A percentile compares a stretch with the other conserved stretches of the same genome.
Conservation (phyloP, 768 basidiomycete genomes). For the Suillus paluster region DNA sequence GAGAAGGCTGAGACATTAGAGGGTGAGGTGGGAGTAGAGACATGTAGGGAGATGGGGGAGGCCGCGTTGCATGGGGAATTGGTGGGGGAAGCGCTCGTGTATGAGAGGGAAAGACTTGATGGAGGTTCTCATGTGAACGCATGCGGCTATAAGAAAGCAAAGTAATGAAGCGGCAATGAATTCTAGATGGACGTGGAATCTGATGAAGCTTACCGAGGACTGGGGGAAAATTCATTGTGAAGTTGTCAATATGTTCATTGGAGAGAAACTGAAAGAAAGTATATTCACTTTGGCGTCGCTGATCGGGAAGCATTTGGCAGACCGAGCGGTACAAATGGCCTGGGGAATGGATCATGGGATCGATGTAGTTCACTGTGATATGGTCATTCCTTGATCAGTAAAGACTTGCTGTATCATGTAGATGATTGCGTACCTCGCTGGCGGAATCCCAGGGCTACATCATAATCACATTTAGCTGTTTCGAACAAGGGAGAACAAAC, state of each 20-base stretch:
- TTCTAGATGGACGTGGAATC: slow-evolving; percentile 6
- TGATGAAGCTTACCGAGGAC: slow-evolving; percentile 30
- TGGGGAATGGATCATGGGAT: slow-evolving; percentile 17
- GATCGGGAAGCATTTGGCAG: slow-evolving; percentile 18
- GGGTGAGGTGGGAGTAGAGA: neutral
- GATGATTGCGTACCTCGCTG: slow-evolving; percentile 19
- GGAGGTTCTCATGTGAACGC: slow-evolving; percentile 30
- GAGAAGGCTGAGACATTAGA: neutral
- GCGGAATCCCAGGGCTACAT: slow-evolving; percentile 16
- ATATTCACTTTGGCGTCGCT: slow-evolving; percentile 26
- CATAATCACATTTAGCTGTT: slow-evolving; percentile 8
- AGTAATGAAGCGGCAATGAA: slow-evolving; percentile 17
- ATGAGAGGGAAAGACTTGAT: neutral
- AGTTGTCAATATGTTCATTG: slow-evolving; percentile 12
- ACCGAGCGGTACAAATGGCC: slow-evolving; percentile 25
- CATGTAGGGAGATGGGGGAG: slow-evolving; percentile 8
- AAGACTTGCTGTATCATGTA: neutral
- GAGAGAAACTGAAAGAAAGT: neutral
- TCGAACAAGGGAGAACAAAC: neutral
- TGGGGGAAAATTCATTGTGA: slow-evolving; percentile 8
- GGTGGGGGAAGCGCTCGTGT: neutral
- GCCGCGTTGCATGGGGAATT: slow-evolving; percentile 19
- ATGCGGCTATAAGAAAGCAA: slow-evolving; percentile 15
- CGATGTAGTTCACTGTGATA: slow-evolving; percentile 17
- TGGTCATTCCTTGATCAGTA: neutral